Conservation (phyloP, 345 rosid species). For the Aegle marmelos region DNA sequence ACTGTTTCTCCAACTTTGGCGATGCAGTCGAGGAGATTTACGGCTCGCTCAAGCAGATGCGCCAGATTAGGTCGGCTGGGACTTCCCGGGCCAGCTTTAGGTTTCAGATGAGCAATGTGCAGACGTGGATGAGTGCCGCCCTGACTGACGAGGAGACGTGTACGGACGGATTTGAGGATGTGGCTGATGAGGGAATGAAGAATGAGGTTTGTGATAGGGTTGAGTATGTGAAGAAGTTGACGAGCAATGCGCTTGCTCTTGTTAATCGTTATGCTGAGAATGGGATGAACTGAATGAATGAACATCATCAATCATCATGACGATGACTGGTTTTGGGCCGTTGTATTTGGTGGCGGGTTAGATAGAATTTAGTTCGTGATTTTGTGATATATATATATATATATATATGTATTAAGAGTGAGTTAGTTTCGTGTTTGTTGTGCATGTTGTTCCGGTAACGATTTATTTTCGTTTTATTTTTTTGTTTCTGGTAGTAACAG, state of each 20-base stretch:
- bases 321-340: neutral
- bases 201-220: constrained; percentile 39
- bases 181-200: constrained; percentile 49
- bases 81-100: constrained; percentile 41
- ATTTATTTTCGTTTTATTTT: neutral
- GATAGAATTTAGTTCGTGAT: neutral
- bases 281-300: constrained; percentile 25
- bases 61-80: constrained; percentile 40
- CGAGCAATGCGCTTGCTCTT: constrained; percentile 80
- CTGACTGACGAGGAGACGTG: constrained; percentile 86
- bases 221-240: constrained; percentile 52
- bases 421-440: neutral
- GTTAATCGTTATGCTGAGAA: constrained; percentile 60
- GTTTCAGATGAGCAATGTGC: constrained; percentile 80
- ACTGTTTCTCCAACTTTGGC: constrained; percentile 77
- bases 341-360: neutral
- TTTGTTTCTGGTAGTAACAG: neutral
- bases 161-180: constrained; percentile 71
- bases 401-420: neutral
- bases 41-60: constrained; percentile 72
- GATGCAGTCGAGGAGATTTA: constrained; percentile 85
- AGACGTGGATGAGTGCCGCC: constrained; percentile 96
- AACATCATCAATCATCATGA: neutral
- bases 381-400: neutral
- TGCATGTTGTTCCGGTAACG: neutral